Conservation (phyloP, 2,329 filamentous ascomycete genomes). For the Fusarium decemcellulare region DNA sequence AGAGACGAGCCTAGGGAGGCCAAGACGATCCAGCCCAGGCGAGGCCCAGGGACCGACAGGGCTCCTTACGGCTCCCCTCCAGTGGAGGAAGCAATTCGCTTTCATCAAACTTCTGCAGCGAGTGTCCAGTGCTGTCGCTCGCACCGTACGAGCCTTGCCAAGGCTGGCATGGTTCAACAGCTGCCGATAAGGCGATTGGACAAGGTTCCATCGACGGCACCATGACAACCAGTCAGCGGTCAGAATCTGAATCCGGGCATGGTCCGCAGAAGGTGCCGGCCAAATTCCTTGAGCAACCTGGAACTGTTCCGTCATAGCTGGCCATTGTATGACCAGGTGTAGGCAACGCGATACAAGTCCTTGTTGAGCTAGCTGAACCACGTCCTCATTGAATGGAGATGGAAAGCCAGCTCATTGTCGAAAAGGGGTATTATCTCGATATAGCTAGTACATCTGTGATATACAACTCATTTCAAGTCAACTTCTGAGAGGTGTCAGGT, state of each 20-base stretch:
- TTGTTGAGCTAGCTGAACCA: too few species aligned
- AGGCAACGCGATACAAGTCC: background rate
- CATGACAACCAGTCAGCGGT: conserved; percentile 35
- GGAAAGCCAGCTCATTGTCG: too few species aligned
- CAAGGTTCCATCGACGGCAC: conserved; percentile 13
- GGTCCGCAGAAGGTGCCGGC: conserved; percentile 30
- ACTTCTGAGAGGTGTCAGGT: too few species aligned
- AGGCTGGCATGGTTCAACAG: conserved; percentile 43
- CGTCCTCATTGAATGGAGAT: too few species aligned
- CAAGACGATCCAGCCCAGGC: conserved; percentile 44
- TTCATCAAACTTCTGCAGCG: conserved; percentile 18
- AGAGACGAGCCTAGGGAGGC: conserved; percentile 29
- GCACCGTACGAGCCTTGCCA: conserved; percentile 40
- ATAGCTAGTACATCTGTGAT: too few species aligned
- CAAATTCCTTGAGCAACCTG: conserved; percentile 29
- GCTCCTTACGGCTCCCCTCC: background rate
- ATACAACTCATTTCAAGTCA: too few species aligned
- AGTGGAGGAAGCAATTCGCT: conserved; percentile 24
- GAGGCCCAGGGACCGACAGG: conserved; percentile 37
- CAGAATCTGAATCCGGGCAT: conserved; percentile 24
- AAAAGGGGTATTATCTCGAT: too few species aligned
- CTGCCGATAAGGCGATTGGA: conserved; percentile 49
- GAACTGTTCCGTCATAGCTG: conserved; percentile 42
- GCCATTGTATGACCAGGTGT: conserved; percentile 30
- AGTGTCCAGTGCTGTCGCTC: conserved; percentile 22